These are phyloP conservation scores for Penicillium concentricum DNA, from an alignment of 2,329 filamentous ascomycete species.

Conservation along the genomic window DNA sequence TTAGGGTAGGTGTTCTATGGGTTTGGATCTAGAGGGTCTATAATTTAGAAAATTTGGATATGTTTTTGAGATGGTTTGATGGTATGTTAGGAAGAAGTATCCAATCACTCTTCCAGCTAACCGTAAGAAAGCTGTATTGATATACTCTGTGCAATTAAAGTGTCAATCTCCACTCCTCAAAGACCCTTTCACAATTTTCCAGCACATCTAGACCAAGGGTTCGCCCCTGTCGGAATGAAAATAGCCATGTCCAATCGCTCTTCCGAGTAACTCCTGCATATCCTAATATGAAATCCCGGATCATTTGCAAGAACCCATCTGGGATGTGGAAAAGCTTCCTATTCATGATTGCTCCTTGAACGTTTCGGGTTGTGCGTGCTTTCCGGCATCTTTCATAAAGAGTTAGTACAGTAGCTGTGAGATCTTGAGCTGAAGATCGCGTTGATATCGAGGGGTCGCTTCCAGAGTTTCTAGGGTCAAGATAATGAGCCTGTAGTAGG, in stretches of 20 bases:
- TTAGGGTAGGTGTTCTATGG: neutral
- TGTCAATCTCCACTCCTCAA: conserved; percentile 1
- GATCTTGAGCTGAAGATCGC: neutral
- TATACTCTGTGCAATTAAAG: neutral
- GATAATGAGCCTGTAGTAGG: neutral
- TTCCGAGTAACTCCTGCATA: conserved; percentile 14
- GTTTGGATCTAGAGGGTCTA: neutral
- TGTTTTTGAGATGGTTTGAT: conserved; percentile 2
- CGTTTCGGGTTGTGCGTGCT: conserved; percentile 16
- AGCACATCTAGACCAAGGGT: conserved; percentile 14
- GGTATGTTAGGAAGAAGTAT: neutral
- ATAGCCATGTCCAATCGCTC: conserved; percentile 20
- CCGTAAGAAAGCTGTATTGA: no score
- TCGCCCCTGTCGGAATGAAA: conserved; percentile 14
- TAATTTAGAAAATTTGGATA: neutral
- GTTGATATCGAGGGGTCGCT: conserved; percentile 8
- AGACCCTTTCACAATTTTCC: conserved; percentile 8
- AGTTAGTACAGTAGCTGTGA: neutral
- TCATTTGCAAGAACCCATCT: conserved; percentile 15
- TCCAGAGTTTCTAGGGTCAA: conserved; percentile 33
- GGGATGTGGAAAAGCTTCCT: conserved; percentile 17
- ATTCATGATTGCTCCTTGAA: conserved; percentile 18
- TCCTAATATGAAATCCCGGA: conserved; percentile 14
- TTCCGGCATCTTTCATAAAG: conserved; percentile 20
- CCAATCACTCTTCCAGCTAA: no score